phyloP scores from a whole-genome alignment of 2,329 filamentous ascomycete genomes.

The Penicillium psychrosexuale region DNA sequence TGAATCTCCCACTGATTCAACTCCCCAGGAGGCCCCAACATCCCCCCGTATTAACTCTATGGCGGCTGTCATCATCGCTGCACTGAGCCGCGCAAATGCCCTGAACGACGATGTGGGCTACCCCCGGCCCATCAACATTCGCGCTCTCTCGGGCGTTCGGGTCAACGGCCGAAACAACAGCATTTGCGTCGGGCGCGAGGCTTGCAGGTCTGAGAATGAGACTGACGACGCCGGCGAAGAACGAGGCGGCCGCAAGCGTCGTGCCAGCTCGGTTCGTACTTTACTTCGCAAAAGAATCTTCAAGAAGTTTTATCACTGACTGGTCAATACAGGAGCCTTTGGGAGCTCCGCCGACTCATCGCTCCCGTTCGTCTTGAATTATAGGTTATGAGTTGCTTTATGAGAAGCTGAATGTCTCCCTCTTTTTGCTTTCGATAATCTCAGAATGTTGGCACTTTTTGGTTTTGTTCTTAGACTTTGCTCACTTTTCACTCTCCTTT shows the following conservation, averaged over 20 bases:
- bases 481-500: not conserved
- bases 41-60: not conserved
- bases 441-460: not conserved
- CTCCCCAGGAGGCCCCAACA: not conserved
- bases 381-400: not conserved
- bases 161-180: constrained; percentile 12
- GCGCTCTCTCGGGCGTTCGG: constrained; percentile 29
- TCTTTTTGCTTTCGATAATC: not conserved
- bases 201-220: not conserved
- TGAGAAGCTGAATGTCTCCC: not conserved
- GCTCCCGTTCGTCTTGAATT: not conserved
- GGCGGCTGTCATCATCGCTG: not conserved
- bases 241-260: not conserved
- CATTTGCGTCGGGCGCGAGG: not conserved
- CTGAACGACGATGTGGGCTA: not conserved
- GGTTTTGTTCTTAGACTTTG: not conserved
- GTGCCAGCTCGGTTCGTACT: constrained; percentile 5
- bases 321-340: not conserved
- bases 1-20: not conserved
- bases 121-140: not conserved
- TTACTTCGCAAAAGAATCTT: not conserved
- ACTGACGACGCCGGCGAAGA: not conserved
- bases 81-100: not conserved
- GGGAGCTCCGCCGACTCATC: not conserved
- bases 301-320: not conserved